These are phyloP conservation scores for Carnegiea gigantea DNA, from an alignment of 179 eudicot species.

Conservation along the genomic window DNA sequence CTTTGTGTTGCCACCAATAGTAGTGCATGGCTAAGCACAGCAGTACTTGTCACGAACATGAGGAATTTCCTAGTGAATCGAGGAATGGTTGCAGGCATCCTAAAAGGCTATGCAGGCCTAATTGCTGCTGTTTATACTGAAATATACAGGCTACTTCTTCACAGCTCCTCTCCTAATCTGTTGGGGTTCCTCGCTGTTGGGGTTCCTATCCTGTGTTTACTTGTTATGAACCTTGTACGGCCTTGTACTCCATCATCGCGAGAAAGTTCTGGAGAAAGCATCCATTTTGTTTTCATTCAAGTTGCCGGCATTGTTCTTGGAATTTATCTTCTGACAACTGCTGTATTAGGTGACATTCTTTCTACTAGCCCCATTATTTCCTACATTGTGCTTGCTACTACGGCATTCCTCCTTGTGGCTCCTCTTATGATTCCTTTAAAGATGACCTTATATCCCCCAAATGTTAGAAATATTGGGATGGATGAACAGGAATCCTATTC, in stretches of 20 bases:
- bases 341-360: slow-evolving; percentile 40
- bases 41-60: slow-evolving; percentile 89
- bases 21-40: slow-evolving; percentile 77
- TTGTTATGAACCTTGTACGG: slow-evolving; percentile 66
- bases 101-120: slow-evolving; percentile 84
- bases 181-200: slow-evolving; percentile 67
- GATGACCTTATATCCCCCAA: slow-evolving; percentile 63
- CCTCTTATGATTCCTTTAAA: slow-evolving; percentile 72
- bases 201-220: slow-evolving; percentile 60
- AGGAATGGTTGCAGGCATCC: slow-evolving; percentile 83
- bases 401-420: slow-evolving; percentile 64
- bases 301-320: slow-evolving; percentile 65
- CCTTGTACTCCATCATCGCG: slow-evolving; percentile 85
- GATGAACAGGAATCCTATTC: slow-evolving; percentile 25
- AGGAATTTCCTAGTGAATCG: slow-evolving; percentile 79
- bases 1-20: slow-evolving; percentile 77
- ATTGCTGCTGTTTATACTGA: slow-evolving; percentile 93
- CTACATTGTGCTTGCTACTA: slow-evolving; percentile 44
- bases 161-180: slow-evolving; percentile 58
- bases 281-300: slow-evolving; percentile 75
- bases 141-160: slow-evolving; percentile 49
- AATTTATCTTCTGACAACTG: slow-evolving; percentile 65
- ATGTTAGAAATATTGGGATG: slow-evolving; percentile 16
- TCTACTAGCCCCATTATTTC: slow-evolving; percentile 39
- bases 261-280: slow-evolving; percentile 57